Base-by-base conservation (phyloP, 805 yeast species). In the Suhomyces emberorum region DNA sequence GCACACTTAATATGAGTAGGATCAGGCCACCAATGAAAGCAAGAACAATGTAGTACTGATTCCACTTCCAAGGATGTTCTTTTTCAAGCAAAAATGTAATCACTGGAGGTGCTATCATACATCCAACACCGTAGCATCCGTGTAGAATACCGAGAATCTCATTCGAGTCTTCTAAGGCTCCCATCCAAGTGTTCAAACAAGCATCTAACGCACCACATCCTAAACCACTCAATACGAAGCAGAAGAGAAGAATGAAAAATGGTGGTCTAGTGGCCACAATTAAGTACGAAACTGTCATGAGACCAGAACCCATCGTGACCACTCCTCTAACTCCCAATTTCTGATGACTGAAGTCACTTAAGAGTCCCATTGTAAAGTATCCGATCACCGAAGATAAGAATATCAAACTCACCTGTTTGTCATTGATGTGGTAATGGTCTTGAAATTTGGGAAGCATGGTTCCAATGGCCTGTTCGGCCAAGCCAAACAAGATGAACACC, bases 381-480 rank as follows among this genome's bases (percentile, higher is more conserved):
- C 88, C 87, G 1, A 65, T 15, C 15, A 77, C 72, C 17, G 74
- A 72, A 9, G 75, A 65, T 15, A 79, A 52, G 45, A 78, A 81
- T 3, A 81, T 50, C 23, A 68, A 49, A 3, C 83, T 72, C 2
- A 75, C 57, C 22, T 63, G 59, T 1, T 73, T 55, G 44, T 81
- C 76, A 42, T 71, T 60, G 4, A 79, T 64, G 1, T 58, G 20
- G 51, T 78, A 81, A 32, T 73, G 57, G 4, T 49, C 53, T 36
- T 76, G 70, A 11, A 79, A 43, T 25, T 69, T 59, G 2, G 83
- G 82, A 41, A 81, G 61, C 26, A 80, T 50, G 0, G 84, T 70
- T 0, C 87, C 87, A 12, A 78, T 54, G 0, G 82, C 65, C 51
- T 80, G 83, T 46, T 81, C 87, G 4, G 71, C 65, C 19, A 80